Conservation (phyloP, 106 monocot genomes). For the Dendrobium huoshanense region DNA sequence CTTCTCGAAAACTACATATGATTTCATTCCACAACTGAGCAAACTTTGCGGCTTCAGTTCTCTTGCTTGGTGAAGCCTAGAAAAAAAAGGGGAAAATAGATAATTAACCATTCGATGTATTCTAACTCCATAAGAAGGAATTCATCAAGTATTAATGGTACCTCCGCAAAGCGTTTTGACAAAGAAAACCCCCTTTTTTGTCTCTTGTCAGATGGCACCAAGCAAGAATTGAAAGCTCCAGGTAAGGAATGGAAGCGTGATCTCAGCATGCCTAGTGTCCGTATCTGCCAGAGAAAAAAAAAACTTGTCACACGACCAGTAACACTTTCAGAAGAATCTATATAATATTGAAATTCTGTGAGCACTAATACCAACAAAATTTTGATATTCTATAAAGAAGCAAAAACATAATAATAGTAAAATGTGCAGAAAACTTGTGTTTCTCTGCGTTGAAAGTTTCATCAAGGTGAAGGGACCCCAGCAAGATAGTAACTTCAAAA, state of each 20-base stretch:
- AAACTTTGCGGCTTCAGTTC: constrained; percentile 96
- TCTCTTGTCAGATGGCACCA: constrained; percentile 83
- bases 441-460: background rate
- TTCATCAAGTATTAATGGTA: constrained; percentile 8
- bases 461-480: background rate
- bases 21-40: constrained; percentile 99
- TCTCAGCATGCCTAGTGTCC: constrained; percentile 95
- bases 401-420: background rate
- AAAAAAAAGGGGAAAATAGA: background rate
- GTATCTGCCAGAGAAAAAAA: constrained; percentile 35
- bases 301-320: background rate
- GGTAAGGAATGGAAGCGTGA: constrained; percentile 90
- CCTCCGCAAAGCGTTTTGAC: constrained; percentile 82
- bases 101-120: background rate
- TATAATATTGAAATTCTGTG: background rate
- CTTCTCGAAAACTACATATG: constrained; percentile 93
- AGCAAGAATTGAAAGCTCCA: constrained; percentile 77
- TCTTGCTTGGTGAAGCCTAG: constrained; percentile 83
- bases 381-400: background rate
- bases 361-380: background rate
- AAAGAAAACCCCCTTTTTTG: constrained; percentile 70
- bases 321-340: background rate
- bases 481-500: background rate
- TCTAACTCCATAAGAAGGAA: background rate
- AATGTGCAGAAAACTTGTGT: background rate